Evolutionary conservation across 805 yeast genomes (phyloP).

Genomic region (Starmerella davenportii): DNA sequence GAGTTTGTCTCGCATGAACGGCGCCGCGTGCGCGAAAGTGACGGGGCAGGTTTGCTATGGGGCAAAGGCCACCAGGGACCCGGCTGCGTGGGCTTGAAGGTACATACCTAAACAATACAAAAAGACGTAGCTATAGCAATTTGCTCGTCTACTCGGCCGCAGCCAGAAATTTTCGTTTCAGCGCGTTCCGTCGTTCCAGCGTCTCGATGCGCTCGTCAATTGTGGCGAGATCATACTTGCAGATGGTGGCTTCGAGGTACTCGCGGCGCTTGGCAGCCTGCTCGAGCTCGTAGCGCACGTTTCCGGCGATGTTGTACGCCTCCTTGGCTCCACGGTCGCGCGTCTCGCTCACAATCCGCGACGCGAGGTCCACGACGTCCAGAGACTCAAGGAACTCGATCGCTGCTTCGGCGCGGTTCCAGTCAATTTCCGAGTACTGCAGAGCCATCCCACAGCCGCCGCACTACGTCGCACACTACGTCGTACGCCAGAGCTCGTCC

Average conservation of each 20-base stretch:
- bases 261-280: conserved; percentile 11
- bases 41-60: no score
- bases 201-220: conserved; percentile 10
- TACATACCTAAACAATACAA: no score
- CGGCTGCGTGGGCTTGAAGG: no score
- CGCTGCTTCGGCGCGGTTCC: conserved; percentile 16
- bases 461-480: no score
- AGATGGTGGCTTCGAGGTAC: conserved; percentile 11
- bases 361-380: conserved; percentile 17
- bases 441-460: no score
- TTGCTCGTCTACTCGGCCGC: neutral
- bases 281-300: conserved; percentile 16
- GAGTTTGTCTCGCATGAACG: no score
- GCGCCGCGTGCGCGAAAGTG: no score
- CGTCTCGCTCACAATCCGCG: conserved; percentile 12
- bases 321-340: conserved; percentile 16
- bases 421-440: no score
- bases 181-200: conserved; percentile 3
- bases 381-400: conserved; percentile 11
- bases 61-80: no score
- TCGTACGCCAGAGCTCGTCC: no score
- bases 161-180: neutral
- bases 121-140: no score
- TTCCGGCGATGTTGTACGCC: conserved; percentile 19
- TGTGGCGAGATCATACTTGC: conserved; percentile 10